Conservation (phyloP, 805 yeast genomes). For the Kodamaea nitidulidarum region DNA sequence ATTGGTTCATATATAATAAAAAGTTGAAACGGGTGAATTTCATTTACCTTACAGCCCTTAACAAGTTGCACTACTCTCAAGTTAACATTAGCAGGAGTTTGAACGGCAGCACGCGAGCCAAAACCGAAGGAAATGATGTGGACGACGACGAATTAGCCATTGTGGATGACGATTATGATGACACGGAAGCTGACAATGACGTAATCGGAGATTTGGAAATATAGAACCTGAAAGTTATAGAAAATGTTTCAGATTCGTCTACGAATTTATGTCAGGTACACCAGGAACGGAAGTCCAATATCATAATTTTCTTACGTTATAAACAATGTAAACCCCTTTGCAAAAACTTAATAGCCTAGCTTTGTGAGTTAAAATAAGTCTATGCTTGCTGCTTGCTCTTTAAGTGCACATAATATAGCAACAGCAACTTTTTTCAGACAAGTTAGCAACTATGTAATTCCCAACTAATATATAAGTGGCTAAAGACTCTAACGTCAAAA, state of each 20-base stretch:
- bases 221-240: neutral
- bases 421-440: neutral
- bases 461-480: too few species aligned
- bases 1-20: conserved; percentile 91
- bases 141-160: conserved; percentile 20
- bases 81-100: conserved; percentile 21
- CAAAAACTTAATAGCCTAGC: too few species aligned
- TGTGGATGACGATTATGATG: conserved; percentile 19
- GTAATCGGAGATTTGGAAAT: conserved; percentile 38
- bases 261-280: too few species aligned
- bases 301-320: too few species aligned
- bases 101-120: conserved; percentile 18
- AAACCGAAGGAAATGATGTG: conserved; percentile 20
- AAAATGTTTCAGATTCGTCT: too few species aligned
- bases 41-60: conserved; percentile 58
- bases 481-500: too few species aligned
- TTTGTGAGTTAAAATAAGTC: too few species aligned
- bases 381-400: too few species aligned
- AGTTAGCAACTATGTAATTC: too few species aligned
- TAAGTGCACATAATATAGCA: neutral
- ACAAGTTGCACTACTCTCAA: conserved; percentile 35
- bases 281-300: too few species aligned
- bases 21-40: conserved; percentile 89
- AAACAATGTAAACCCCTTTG: too few species aligned
- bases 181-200: conserved; percentile 18